phyloP scores from a whole-genome alignment of 257 asterid species.

The Scutellaria barbata region DNA sequence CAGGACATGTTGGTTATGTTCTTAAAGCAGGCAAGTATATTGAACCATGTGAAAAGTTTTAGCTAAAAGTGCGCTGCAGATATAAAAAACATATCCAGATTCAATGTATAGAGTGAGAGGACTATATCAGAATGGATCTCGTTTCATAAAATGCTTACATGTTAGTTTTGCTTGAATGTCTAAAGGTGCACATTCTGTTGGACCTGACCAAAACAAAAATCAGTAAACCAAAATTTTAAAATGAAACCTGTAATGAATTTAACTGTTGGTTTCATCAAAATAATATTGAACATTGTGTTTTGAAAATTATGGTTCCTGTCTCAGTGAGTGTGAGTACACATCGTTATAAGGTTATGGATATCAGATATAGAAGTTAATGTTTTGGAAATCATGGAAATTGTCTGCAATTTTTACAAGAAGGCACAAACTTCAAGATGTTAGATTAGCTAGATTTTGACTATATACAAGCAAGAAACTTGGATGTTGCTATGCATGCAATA shows the following conservation, averaged over 20 bases:
- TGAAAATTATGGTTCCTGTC: no score
- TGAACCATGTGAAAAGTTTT: no score
- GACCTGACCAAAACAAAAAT: background rate
- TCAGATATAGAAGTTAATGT: constrained; percentile 1
- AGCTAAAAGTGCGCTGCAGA: background rate
- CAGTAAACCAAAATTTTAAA: background rate
- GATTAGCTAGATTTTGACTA: no score
- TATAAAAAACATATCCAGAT: background rate
- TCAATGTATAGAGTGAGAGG: background rate
- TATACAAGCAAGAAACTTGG: background rate
- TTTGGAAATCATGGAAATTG: background rate
- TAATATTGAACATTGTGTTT: background rate
- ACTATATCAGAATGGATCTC: background rate
- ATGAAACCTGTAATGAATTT: background rate
- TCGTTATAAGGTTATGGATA: background rate
- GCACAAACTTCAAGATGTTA: no score
- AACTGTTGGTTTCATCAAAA: no score
- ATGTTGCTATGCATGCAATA: no score
- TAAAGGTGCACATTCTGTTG: background rate
- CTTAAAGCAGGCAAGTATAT: background rate
- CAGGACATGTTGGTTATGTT: background rate
- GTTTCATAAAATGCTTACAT: background rate
- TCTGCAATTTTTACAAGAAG: background rate
- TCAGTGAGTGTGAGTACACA: background rate
- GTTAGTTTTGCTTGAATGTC: constrained; percentile 1